Conservation (phyloP, 2,329 filamentous ascomycete genomes). For the Chrysoporthe deuterocubensis region DNA sequence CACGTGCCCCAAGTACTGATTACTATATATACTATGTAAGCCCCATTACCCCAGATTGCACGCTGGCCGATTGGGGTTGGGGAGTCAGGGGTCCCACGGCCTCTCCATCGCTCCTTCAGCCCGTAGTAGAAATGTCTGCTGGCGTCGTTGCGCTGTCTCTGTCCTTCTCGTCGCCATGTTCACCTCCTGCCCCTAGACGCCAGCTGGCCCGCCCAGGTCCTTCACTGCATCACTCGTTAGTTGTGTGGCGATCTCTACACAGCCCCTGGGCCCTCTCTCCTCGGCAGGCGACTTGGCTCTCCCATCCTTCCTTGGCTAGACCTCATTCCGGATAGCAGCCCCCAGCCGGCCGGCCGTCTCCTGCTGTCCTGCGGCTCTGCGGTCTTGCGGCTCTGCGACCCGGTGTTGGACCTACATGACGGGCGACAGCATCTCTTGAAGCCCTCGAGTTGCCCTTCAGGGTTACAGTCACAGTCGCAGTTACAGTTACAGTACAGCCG, state of each 20-base stretch:
- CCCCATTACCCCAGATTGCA: conserved; percentile 12
- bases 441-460: background rate
- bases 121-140: background rate
- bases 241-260: no score
- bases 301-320: background rate
- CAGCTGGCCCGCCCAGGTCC: background rate
- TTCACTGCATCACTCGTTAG: no score
- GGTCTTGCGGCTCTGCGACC: background rate
- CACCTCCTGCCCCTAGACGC: background rate
- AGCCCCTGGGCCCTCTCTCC: background rate
- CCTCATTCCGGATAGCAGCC: background rate
- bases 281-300: conserved; percentile 10
- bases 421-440: background rate
- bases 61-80: background rate
- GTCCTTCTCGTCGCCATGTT: background rate
- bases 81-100: conserved; percentile 7
- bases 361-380: background rate
- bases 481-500: conserved; percentile 1
- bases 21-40: background rate
- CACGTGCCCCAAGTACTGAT: background rate
- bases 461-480: background rate
- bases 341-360: background rate
- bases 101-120: conserved; percentile 1
- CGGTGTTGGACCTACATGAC: background rate
- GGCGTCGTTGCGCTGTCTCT: background rate